Evolutionary conservation across 306 rosid genomes (phyloP).

Genomic region (Medicago lupulina): DNA sequence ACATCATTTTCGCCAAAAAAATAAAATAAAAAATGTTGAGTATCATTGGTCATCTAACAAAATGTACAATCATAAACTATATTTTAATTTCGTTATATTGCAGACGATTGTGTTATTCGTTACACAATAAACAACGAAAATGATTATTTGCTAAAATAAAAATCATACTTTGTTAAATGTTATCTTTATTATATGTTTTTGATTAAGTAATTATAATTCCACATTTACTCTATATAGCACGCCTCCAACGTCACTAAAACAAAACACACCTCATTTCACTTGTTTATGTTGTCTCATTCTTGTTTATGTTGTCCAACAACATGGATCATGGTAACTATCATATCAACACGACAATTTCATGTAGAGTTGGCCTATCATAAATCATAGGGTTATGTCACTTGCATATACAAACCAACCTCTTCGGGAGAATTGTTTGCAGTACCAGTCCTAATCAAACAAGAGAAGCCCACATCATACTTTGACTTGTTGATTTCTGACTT

Average conservation of each 20-base stretch:
- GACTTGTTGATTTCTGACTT: neutral
- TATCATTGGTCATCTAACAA: no score
- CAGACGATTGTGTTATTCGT: no score
- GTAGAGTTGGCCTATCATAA: slow-evolving; percentile 33
- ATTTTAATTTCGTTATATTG: no score
- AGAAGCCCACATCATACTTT: slow-evolving; percentile 16
- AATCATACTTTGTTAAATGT: no score
- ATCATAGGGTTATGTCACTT: slow-evolving; percentile 14
- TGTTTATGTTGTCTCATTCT: slow-evolving; percentile 8
- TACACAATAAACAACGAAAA: no score
- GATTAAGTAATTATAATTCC: no score
- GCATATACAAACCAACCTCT: neutral
- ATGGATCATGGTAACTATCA: slow-evolving; percentile 32
- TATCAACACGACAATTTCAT: slow-evolving; percentile 15
- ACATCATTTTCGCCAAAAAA: no score
- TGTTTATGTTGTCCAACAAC: slow-evolving; percentile 9
- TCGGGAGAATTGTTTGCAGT: slow-evolving; percentile 2
- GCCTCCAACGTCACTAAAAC: neutral
- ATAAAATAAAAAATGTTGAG: no score
- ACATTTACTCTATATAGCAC: neutral
- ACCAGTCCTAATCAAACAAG: slow-evolving; percentile 32
- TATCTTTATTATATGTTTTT: no score
- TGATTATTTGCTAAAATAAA: no score
- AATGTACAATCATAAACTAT: no score
- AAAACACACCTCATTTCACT: slow-evolving; percentile 2